Evolutionary conservation across 306 rosid species (phyloP).

Genomic region (Hippophae rhamnoides): DNA sequence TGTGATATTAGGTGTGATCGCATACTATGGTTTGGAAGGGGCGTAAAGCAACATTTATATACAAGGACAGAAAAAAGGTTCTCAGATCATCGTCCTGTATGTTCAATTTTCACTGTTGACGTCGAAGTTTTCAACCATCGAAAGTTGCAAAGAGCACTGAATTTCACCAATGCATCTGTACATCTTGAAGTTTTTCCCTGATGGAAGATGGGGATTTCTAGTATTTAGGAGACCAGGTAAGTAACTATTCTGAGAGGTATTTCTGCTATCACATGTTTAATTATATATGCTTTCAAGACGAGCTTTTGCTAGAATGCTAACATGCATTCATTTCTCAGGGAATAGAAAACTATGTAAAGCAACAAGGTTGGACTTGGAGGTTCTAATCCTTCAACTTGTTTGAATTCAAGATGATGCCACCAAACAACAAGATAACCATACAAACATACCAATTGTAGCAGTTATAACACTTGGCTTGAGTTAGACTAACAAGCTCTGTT

Average conservation of each 20-base stretch:
- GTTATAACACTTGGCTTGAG: no score
- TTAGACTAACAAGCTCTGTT: no score
- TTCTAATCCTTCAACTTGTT: no score
- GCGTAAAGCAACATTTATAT: conserved; percentile 64
- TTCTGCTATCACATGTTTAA: not conserved
- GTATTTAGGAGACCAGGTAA: conserved; percentile 17
- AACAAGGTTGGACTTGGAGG: no score
- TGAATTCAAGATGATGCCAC: no score
- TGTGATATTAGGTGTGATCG: conserved; percentile 74
- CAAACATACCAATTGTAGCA: no score
- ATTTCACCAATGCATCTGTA: conserved; percentile 45
- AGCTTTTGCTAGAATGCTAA: no score
- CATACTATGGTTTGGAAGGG: conserved; percentile 73
- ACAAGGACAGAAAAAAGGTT: conserved; percentile 47
- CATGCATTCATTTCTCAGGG: no score
- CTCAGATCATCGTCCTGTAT: conserved; percentile 84
- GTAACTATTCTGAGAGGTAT: conserved; percentile 4
- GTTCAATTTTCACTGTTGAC: conserved; percentile 59
- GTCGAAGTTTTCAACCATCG: conserved; percentile 82
- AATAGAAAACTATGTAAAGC: no score
- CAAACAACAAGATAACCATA: no score
- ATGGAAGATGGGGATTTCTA: conserved; percentile 37
- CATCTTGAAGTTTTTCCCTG: conserved; percentile 51
- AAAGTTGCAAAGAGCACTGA: conserved; percentile 67
- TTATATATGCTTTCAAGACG: no score